Evolutionary conservation across 2,329 filamentous ascomycete species (phyloP), one percentile per base, ranked within the genome.

Genomic region (Aspergillus chevalieri): DNA sequence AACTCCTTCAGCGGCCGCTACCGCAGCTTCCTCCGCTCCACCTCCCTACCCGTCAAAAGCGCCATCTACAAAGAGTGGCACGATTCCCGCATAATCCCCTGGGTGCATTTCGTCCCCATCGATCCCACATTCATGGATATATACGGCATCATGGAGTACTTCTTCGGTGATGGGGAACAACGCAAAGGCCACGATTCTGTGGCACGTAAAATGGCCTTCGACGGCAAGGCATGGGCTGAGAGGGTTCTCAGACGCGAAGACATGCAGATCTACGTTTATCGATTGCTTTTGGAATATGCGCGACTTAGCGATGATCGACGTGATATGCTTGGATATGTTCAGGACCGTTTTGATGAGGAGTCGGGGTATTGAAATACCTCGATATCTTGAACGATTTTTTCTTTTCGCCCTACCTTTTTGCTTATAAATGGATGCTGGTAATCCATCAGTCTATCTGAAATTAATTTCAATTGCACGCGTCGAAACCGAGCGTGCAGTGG

Each of bases 11-110:
- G 80, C 22, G 85, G 84, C 1, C 79, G 85, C 5, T 88, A 84
- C 60, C 76, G 83, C 4, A 81, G 79, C 0, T 89, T 91, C 64
- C 71, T 92, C 21, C 76, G 79, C 30, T 86, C 82, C 26, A 86
- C 81, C 2, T 84, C 80, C 14, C 66, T 91, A 7, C 85, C 85
- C 0, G 81, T 93, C 70, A 93, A 92, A 70, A 81, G 84, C 5
- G 89, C 87, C 0, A 73, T 92, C 19, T 93, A 84, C 70, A 78
- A 80, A 17, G 88, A 93, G 65, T 93, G 87, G 88, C 87, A 91
- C 61, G 87, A 91, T 64, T 79, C 78, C 42, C 77, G 87, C 2
- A 74, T 92, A 1, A 74, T 89, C 2, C 78, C 86, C 0, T 93
- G 88, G 87, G 82, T 82, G 60, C 88, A 93, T 67, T 92, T 88